Evolutionary conservation across 192 early-diverging fungal genomes (phyloP), one percentile per base, ranked within the genome.

Genomic region (Coemansia furcata): DNA sequence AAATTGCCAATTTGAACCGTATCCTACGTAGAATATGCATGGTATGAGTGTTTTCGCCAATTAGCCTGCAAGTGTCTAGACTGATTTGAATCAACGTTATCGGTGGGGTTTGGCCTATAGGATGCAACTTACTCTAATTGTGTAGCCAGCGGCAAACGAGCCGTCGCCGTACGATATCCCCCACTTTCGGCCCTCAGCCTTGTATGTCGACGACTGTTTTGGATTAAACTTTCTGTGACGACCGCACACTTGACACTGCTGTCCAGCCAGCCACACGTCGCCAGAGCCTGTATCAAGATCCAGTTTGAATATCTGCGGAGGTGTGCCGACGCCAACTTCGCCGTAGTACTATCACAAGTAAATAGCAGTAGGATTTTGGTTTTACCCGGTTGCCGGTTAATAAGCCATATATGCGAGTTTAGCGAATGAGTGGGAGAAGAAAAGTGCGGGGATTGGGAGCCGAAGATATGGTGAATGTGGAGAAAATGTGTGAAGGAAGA

Each of bases 271-370:
- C 88, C 88, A 91, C 3, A 89, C 67, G 69, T 91, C 90, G n/a
- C 86, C 86, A 2, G 87, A 89, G 21, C 90, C 90, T 4, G 89
- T 91, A 59, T 91, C 89, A 37, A 91, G 85, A 61, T 89, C 84
- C n/a, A 91, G 74, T 55, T 89, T 89, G 70, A 91, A 88, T 39
- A 73, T 76, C 55, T 89, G 87, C 19, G 87, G 85, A 40, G 89
- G 89, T 10, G 89, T 85, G 11, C 89, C 89, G 23, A 89, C 79
- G 1, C 84, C 74, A 6, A 89, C 87, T n/a, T 76, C 72, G 52
- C 85, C 87, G 62, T 91, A 91, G 60, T 91, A 91, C 83, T 91
- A 71, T 26, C 61, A 14, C 3, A 9, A 3, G 6, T 7, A 47
- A 47, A 47, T 21, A 23, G 46, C 46, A 47, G 46, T 47, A 19